These are phyloP conservation scores for Chernovozyma sophiae-reginae DNA, from an alignment of 1,139 yeast species.

Conservation along the genomic window DNA sequence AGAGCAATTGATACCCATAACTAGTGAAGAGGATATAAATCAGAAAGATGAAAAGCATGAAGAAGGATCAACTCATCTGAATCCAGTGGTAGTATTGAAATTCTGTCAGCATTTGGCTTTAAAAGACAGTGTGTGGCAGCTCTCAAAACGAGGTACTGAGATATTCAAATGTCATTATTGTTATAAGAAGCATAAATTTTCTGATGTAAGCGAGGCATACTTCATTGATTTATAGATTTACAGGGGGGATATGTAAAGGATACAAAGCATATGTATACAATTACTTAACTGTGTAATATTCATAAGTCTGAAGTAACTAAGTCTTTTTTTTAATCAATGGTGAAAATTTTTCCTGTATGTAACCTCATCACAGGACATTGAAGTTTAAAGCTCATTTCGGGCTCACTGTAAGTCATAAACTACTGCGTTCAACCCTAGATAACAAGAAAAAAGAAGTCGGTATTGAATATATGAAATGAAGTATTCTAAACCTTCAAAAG, in stretches of 20 bases:
- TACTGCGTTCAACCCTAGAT: no score
- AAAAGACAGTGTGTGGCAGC: constrained; percentile 44
- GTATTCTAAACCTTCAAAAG: background rate
- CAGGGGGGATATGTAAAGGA: no score
- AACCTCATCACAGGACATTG: no score
- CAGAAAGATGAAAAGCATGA: constrained; percentile 18
- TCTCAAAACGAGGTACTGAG: constrained; percentile 40
- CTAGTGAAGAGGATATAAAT: constrained; percentile 16
- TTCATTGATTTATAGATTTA: constrained; percentile 34
- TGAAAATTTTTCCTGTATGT: no score
- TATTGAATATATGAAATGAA: no score
- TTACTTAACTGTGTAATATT: no score
- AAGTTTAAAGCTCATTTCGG: no score
- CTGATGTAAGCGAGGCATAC: constrained; percentile 41
- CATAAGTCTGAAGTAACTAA: no score
- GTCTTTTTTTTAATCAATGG: no score
- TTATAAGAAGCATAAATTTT: constrained; percentile 41
- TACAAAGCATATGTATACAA: no score
- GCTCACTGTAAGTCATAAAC: no score
- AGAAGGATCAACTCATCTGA: constrained; percentile 10
- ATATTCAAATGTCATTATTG: constrained; percentile 47
- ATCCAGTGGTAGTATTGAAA: constrained; percentile 44
- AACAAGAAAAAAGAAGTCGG: no score
- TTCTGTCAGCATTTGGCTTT: constrained; percentile 44
- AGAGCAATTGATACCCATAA: constrained; percentile 57